phyloP scores from a whole-genome alignment of 129 eudicot genomes.

The Pittosporum tobira region DNA sequence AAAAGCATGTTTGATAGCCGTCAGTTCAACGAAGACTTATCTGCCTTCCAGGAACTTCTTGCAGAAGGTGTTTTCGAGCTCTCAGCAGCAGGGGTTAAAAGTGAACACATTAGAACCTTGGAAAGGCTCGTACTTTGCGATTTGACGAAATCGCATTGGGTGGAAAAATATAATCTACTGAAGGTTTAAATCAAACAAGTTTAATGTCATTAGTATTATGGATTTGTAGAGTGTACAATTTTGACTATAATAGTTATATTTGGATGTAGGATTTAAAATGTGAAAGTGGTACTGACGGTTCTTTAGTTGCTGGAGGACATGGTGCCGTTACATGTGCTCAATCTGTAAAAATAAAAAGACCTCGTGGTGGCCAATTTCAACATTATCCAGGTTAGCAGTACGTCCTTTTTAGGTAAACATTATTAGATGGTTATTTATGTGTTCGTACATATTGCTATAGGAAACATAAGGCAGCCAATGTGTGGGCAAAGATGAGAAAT shows the following conservation, averaged over 20 bases:
- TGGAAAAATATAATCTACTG: constrained; percentile 57
- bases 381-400: constrained; percentile 42
- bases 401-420: not conserved
- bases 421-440: not conserved
- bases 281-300: constrained; percentile 30
- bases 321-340: constrained; percentile 35
- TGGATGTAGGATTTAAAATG: constrained; percentile 34
- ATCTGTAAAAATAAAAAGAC: constrained; percentile 39
- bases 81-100: constrained; percentile 38
- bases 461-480: not conserved
- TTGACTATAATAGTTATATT: not conserved
- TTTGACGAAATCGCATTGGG: constrained; percentile 67
- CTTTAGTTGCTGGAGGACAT: constrained; percentile 32
- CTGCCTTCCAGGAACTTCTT: constrained; percentile 76
- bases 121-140: constrained; percentile 58
- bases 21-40: constrained; percentile 62
- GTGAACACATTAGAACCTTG: constrained; percentile 52
- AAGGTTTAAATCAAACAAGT: constrained; percentile 38
- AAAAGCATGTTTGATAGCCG: constrained; percentile 68
- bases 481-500: not conserved
- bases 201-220: not conserved
- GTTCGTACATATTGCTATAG: not conserved
- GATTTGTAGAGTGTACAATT: not conserved
- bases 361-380: constrained; percentile 46
- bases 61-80: constrained; percentile 76